Evolutionary conservation across 768 basidiomycete genomes (phyloP).

Genomic region (Saitozyma sp.): DNA sequence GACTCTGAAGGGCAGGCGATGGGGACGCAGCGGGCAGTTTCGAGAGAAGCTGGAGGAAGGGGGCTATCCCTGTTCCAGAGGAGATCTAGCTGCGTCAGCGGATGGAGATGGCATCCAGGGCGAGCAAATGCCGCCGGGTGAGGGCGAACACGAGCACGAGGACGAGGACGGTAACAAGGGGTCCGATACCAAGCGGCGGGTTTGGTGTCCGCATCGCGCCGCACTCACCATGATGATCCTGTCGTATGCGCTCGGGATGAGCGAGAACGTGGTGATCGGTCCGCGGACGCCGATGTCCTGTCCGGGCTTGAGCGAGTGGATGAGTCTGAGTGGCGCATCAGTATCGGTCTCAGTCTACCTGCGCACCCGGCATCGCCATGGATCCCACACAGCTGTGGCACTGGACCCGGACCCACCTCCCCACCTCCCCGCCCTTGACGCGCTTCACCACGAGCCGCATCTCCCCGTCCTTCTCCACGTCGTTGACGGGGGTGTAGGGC

Average conservation of each 20-base stretch:
- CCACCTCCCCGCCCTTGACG: constrained; percentile 50
- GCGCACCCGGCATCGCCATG: not conserved
- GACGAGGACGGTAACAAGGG: not conserved
- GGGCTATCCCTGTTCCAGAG: constrained; percentile 49
- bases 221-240: constrained; percentile 45
- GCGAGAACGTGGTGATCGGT: constrained; percentile 40
- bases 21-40: constrained; percentile 28
- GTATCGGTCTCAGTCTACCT: not conserved
- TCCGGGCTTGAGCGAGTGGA: constrained; percentile 38
- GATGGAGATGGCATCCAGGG: not conserved
- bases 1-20: not conserved
- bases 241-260: constrained; percentile 35
- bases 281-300: constrained; percentile 45
- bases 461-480: constrained; percentile 34
- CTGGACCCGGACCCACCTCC: constrained; percentile 38
- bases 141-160: no score
- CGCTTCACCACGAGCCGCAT: constrained; percentile 47
- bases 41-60: constrained; percentile 48
- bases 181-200: not conserved
- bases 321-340: constrained; percentile 13
- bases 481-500: constrained; percentile 49
- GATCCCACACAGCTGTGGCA: not conserved
- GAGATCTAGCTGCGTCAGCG: constrained; percentile 32
- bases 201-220: not conserved
- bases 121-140: not conserved